Evolutionary conservation across 23 red algal species (phyloP).

Genomic region (Gracilaria gracilis): DNA sequence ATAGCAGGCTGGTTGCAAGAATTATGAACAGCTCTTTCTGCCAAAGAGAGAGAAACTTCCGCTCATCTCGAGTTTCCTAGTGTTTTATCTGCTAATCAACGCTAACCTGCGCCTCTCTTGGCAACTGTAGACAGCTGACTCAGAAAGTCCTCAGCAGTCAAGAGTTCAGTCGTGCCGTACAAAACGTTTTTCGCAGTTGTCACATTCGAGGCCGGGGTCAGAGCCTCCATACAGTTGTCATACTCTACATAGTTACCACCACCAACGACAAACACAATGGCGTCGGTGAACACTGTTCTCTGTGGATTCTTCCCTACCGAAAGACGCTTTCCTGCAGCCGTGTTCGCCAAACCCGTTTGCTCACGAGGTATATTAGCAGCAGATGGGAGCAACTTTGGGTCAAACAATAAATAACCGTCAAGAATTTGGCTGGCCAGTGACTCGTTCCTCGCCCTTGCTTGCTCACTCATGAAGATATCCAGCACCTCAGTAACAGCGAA

Average conservation of each 20-base stretch:
- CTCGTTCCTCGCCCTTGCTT: constrained; percentile 53
- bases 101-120: constrained; percentile 7
- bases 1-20: constrained; percentile 2
- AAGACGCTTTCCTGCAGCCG: background rate
- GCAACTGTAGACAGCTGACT: constrained; percentile 54
- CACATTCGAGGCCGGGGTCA: background rate
- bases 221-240: constrained; percentile 72
- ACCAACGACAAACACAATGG: constrained; percentile 94
- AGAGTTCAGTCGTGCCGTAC: constrained; percentile 94
- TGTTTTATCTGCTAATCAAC: background rate
- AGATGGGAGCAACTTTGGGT: constrained; percentile 60
- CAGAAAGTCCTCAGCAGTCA: constrained; percentile 75
- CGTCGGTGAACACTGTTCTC: constrained; percentile 78
- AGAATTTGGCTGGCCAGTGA: constrained; percentile 38
- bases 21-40: background rate
- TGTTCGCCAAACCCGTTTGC: background rate
- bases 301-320: background rate
- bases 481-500: constrained; percentile 49
- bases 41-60: background rate
- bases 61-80: background rate
- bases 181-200: constrained; percentile 59
- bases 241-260: constrained; percentile 97
- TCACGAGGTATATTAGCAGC: constrained; percentile 1
- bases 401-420: constrained; percentile 68
- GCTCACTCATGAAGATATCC: constrained; percentile 75